Base-by-base conservation (phyloP, 306 rosid genomes). In the Rubus idaeus region DNA sequence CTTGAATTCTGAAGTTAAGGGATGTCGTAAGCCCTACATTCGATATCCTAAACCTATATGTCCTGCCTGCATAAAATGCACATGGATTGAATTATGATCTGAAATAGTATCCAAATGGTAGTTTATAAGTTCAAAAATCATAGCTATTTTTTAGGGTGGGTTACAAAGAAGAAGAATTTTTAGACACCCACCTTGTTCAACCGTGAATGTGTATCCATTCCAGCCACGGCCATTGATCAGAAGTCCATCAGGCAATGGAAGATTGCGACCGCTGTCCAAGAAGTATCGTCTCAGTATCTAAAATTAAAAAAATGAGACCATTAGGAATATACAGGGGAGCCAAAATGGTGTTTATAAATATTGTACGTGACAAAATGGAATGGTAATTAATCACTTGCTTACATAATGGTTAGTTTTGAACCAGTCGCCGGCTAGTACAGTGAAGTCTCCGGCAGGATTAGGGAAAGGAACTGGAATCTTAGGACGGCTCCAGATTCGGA, bases 21-120 rank as follows among this genome's bases (percentile, higher is more conserved):
- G 97, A 92, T 77, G 98, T 86, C 47, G 97, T 61, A n/a, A 92
- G 84, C 44, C 98, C 98, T 77, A 95, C 98, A 80, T 95, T 95
- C 50, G 98, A 89, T 84, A 95, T 88, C 86, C 98, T 92, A 83
- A 95, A 88, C 77, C 98, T 88, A 35, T 92, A 95, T 10, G 97
- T 95, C 81, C 73, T 92, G 17, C 98, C 98, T 94, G 91, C 55
- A 86, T 40, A 73, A 50, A 74, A 79, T 12, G 20, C n/a, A 40
- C 53, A 20, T 18, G 5, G 50, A 41, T n/a, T 17, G 71, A 66
- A 66, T n/a, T 39, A 35, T 5, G 64, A 11, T 16, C 9, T 17
- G 4, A 12, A 45, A 13, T 64, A 6, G 40, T 45, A 55, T n/a
- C 35, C 21, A 10, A 13, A 35, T 17, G 12, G 18, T 26, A 53